These are phyloP conservation scores for Cryptococcus neoformans DNA, from an alignment of 1,284 basidiomycete species.

Conservation along the genomic window DNA sequence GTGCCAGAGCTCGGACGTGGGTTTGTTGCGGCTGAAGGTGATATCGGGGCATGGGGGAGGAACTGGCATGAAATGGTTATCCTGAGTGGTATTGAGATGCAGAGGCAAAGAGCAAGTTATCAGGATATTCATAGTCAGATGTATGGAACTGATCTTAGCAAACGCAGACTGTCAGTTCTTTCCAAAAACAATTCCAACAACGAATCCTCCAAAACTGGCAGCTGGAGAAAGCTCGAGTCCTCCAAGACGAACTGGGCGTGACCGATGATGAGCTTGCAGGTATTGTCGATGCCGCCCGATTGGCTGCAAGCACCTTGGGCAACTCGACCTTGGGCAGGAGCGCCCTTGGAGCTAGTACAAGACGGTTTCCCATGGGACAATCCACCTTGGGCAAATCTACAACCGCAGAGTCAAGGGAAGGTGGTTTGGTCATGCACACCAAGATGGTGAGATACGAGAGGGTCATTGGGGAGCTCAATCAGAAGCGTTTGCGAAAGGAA, in stretches of 20 bases:
- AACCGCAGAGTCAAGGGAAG: constrained; percentile 33
- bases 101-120: constrained; percentile 36
- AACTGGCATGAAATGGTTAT: constrained; percentile 50
- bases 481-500: constrained; percentile 33
- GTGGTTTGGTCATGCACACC: constrained; percentile 62
- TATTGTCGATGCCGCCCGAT: constrained; percentile 11
- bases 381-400: constrained; percentile 27
- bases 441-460: constrained; percentile 95
- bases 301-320: constrained; percentile 15
- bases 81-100: constrained; percentile 43
- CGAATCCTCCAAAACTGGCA: constrained; percentile 44
- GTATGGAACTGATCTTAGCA: not conserved
- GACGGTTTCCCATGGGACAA: constrained; percentile 39
- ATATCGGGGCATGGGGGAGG: constrained; percentile 42
- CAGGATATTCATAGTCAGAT: not conserved
- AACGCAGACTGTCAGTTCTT: constrained; percentile 38
- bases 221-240: constrained; percentile 37
- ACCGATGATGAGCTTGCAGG: constrained; percentile 43
- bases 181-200: constrained; percentile 44
- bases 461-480: constrained; percentile 62
- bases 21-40: constrained; percentile 33
- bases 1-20: constrained; percentile 3
- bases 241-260: constrained; percentile 47
- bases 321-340: constrained; percentile 29
- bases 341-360: constrained; percentile 32